Base-by-base conservation (phyloP, 495 filamentous ascomycete genomes). In the Cercophora scortea region DNA sequence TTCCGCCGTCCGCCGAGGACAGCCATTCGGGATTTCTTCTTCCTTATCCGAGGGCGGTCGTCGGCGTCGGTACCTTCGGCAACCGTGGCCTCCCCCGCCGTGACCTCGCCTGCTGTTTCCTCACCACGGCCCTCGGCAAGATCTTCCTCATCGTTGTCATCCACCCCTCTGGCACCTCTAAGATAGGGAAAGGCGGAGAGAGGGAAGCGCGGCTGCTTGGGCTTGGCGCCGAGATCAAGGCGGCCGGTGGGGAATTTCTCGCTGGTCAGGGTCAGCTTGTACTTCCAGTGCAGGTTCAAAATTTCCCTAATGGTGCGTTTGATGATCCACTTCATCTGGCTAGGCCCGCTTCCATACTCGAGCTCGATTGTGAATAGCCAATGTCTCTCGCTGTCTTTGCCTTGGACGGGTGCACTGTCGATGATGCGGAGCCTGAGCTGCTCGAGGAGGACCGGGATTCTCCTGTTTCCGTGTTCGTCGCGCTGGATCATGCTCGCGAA, bases 291-390 rank as follows among this genome's bases (percentile, higher is more conserved):
- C 6, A 99, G 76, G 61, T 96, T 95, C 56, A 88, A 79, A 62
- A 99, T 95, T 59, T 99, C 93, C 57, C 82, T 79, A 49, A 96
- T 76, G 19, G 87, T 86, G 19, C 93, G 81, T 58, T 88, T 83
- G 51, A 99, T 90, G 45, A 89, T 84, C 93, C 93, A 99, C 60
- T 90, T 91, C 93, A 99, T 97, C 48, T 94, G 79, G 25, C 90
- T 95, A 51, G 92, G 81, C 4, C 94, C 93, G 61, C 85, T 96
- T 6, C 93, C 93, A 69, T 99, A 99, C 65, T 99, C 93, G 41
- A 99, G 70, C 53, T 95, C 89, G 45, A 99, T 90, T 32, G 86
- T 82, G 63, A 99, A 96, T 4, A 90, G 77, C 56, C 86, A 76
- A 68, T 96, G 94, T 16, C 90, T 79, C 66, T 92, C 88, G 53